Evolutionary conservation across 306 rosid species (phyloP).

Genomic region (Vigna unguiculata): DNA sequence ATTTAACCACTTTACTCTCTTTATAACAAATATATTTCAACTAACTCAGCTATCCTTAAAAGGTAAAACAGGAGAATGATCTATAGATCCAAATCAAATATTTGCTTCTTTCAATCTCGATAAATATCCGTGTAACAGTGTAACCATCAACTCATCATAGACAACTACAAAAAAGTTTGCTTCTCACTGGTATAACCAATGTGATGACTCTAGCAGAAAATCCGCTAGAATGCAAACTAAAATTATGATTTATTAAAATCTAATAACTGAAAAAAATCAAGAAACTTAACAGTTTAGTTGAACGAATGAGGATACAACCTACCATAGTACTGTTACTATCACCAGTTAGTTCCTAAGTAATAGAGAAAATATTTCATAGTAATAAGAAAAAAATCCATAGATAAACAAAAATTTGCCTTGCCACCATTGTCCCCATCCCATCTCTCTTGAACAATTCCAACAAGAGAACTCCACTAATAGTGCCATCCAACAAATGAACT

Average conservation of each 20-base stretch:
- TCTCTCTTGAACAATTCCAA: slow-evolving; percentile 85
- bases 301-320: not conserved
- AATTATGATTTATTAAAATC: slow-evolving; percentile 25
- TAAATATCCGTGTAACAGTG: not conserved
- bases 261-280: slow-evolving; percentile 7
- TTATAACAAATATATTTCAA: not conserved
- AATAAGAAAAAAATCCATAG: slow-evolving; percentile 5
- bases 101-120: slow-evolving; percentile 1
- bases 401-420: slow-evolving; percentile 48
- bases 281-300: not conserved
- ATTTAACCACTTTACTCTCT: slow-evolving; percentile 1
- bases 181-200: not conserved
- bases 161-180: not conserved
- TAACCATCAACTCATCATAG: not conserved
- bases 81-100: not conserved
- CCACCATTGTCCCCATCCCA: slow-evolving; percentile 91
- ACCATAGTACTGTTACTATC: not conserved
- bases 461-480: slow-evolving; percentile 74
- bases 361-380: slow-evolving; percentile 8
- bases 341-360: not conserved
- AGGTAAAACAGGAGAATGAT: not conserved
- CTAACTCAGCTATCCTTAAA: not conserved
- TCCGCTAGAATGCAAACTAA: slow-evolving; percentile 6
- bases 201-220: slow-evolving; percentile 17
- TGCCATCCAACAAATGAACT: slow-evolving; percentile 84